Evolutionary conservation across 176 grass and related monocot genomes (phyloP), one percentile per base, ranked within the genome.

Genomic region (Cenchrus fungigraminus): DNA sequence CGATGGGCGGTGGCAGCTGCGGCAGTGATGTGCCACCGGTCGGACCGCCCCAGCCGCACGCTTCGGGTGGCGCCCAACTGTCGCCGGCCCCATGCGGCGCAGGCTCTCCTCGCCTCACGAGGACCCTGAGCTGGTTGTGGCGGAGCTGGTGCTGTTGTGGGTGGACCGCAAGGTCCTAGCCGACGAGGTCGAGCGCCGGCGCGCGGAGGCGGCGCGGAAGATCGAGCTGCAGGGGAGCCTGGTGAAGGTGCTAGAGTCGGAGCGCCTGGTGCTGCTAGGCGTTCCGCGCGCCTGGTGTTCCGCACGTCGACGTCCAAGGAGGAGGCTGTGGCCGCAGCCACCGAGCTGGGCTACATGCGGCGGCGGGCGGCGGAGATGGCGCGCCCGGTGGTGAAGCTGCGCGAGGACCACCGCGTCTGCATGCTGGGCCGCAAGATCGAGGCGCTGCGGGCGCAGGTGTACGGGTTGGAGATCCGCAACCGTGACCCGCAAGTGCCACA

Each of bases 141-240:
- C 85, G 17, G 91, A 95, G 91, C 78, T 98, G 59, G 93, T 98
- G 12, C 1, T 50, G 25, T 86, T 83, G 17, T 88, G 81, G 83
- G 85, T 98, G 50, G 70, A 87, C 34, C 88, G 89, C 19, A 85
- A 94, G 34, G 7, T 98, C 29, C 74, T 95, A 13, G 87, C 85
- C 19, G 85, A 90, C 74, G 91, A 93, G 80, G 50, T 82, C 0
- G 81, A 90, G 34, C 84, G 84, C 0, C 88, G 88, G 3, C 8
- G 65, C 2, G 55, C 83, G 4, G 96, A 98, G 88, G 61, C 85
- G 0, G 73, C 81, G 71, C 32, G 89, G 25, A 95, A 94, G 87
- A 94, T 98, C 71, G 93, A 95, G 74, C 86, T 98, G 69, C 96
- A 98, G 87, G 96, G 93, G n/a, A 95, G 91, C 64, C 68, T 98